phyloP scores from a whole-genome alignment of 208 protist species.

The Herpetomonas samuelpessoai region DNA sequence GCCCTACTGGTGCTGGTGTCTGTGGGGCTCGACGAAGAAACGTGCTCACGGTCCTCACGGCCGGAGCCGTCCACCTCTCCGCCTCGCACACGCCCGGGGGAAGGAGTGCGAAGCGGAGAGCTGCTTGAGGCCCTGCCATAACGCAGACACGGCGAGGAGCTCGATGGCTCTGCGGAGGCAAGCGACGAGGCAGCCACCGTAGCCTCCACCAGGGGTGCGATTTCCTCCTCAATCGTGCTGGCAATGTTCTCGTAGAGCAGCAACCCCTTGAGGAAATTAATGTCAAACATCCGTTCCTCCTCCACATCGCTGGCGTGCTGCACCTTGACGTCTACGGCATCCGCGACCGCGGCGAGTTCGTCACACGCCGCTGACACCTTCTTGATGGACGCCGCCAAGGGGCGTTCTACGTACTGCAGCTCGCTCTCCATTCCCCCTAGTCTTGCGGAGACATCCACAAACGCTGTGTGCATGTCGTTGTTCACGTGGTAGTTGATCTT shows the following conservation, averaged over 20 bases:
- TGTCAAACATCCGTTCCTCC: slow-evolving; percentile 60
- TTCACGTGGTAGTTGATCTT: slow-evolving; percentile 74
- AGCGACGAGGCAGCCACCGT: background rate
- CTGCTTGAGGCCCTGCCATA: background rate
- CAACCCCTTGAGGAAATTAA: slow-evolving; percentile 41
- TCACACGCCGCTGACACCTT: slow-evolving; percentile 34
- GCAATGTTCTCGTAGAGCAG: slow-evolving; percentile 64
- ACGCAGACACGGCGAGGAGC: too few relatives aligned
- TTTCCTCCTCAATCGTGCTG: slow-evolving; percentile 30
- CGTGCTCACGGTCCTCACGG: too few relatives aligned
- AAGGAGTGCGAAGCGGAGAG: too few relatives aligned
- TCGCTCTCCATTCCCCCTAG: slow-evolving; percentile 77
- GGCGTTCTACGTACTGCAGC: slow-evolving; percentile 58
- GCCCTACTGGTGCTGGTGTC: too few relatives aligned
- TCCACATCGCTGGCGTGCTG: slow-evolving; percentile 48
- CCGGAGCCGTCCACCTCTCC: too few relatives aligned
- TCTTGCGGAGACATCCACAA: slow-evolving; percentile 67
- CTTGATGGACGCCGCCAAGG: slow-evolving; percentile 43
- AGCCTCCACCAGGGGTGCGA: background rate
- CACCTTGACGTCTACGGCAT: slow-evolving; percentile 39
- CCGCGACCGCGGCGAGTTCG: slow-evolving; percentile 33
- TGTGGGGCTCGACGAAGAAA: too few relatives aligned
- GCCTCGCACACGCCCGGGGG: too few relatives aligned
- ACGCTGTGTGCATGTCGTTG: slow-evolving; percentile 72
- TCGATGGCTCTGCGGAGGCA: background rate